Percentiles rank a stretch among this genome's conserved stretches.
These are phyloP conservation scores for Flagelloscypha sp. DNA, from an alignment of 768 basidiomycete species.

Conservation along the genomic window DNA sequence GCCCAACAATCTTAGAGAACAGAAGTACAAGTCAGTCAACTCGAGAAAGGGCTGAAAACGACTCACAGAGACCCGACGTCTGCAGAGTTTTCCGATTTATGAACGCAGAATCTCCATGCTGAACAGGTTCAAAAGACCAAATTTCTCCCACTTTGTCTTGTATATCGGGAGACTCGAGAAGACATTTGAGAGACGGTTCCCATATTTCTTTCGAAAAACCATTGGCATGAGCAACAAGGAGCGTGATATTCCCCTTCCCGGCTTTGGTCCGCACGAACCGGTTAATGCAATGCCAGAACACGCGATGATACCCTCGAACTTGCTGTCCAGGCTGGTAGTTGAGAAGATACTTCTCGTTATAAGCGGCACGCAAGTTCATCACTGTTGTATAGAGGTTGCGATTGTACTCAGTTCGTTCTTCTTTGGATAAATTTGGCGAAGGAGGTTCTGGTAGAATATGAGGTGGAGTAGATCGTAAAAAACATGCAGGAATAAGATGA, in stretches of 20 bases:
- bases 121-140: conserved; percentile 77
- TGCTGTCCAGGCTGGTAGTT: too few species aligned
- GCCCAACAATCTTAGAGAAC: conserved; percentile 58
- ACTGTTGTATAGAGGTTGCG: too few species aligned
- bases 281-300: conserved; percentile 67
- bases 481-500: conserved; percentile 48
- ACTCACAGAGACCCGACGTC: conserved; percentile 54
- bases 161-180: conserved; percentile 38
- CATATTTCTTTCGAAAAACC: conserved; percentile 88
- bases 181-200: conserved; percentile 54
- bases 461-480: conserved; percentile 36
- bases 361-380: too few species aligned
- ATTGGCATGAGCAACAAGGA: conserved; percentile 78
- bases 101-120: conserved; percentile 79
- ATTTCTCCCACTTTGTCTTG: conserved; percentile 49
- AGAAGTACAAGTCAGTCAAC: neutral
- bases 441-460: conserved; percentile 29
- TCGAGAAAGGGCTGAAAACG: conserved; percentile 1
- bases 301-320: too few species aligned
- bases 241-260: conserved; percentile 47
- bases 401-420: conserved; percentile 25
- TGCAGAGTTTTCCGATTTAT: conserved; percentile 57
- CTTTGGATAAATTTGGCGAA: conserved; percentile 25
- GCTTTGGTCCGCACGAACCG: conserved; percentile 46
- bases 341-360: too few species aligned